Evolutionary conservation across 176 grass and related monocot species (phyloP).

Genomic region (Pharus latifolius): DNA sequence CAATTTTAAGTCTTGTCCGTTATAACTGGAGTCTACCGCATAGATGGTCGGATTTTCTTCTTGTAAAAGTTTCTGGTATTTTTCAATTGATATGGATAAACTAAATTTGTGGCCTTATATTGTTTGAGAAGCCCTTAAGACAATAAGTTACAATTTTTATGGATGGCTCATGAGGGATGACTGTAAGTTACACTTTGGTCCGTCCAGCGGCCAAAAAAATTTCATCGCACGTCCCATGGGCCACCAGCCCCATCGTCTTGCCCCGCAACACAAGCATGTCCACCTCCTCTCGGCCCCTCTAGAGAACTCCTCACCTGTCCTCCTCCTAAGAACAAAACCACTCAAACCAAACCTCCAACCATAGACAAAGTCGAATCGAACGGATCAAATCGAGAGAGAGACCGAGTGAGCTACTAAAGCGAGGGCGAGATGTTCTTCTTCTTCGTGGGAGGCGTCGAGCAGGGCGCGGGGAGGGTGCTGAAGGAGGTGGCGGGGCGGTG

Average conservation of each 20-base stretch:
- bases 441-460: conserved; percentile 74
- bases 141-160: no score
- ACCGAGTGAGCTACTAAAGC: no score
- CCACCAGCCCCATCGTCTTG: background rate
- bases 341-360: background rate
- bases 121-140: no score
- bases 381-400: background rate
- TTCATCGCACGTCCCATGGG: background rate
- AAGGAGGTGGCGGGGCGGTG: conserved; percentile 69
- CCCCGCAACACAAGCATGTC: background rate
- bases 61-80: no score
- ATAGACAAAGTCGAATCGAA: background rate
- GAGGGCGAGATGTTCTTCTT: conserved; percentile 72
- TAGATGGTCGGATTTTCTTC: no score
- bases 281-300: conserved; percentile 4
- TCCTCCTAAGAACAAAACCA: background rate
- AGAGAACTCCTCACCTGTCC: background rate
- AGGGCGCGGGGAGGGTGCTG: conserved; percentile 47
- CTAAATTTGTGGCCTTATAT: no score
- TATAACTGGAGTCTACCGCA: no score
- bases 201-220: no score
- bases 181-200: no score
- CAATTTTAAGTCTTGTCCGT: no score
- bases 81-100: no score
- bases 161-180: no score